A percentile compares a stretch with the other conserved stretches of the same genome.
These are phyloP conservation scores for Xylariaceae sp. DNA, from an alignment of 2,329 filamentous ascomycete genomes.

Conservation along the genomic window DNA sequence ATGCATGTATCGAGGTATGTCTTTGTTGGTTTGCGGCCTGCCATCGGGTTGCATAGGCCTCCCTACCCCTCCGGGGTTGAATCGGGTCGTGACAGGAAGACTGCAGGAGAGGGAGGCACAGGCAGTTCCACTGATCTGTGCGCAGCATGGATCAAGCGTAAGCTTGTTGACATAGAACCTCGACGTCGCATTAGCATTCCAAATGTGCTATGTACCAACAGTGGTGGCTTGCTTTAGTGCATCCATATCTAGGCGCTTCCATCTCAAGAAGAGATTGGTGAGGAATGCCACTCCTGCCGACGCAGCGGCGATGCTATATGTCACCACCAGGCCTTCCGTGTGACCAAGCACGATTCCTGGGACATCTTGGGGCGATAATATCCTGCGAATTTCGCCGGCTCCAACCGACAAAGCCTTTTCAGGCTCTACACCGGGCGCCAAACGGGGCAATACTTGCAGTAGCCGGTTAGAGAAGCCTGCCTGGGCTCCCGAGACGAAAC, in stretches of 20 bases:
- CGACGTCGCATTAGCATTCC: too few species aligned
- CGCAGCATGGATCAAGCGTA: too few species aligned
- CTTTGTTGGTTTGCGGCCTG: too few species aligned
- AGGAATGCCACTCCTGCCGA: neutral
- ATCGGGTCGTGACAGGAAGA: too few species aligned
- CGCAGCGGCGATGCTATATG: neutral
- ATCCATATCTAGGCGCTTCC: slow-evolving; percentile 7
- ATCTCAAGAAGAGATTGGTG: neutral
- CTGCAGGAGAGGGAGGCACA: too few species aligned
- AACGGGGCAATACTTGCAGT: neutral
- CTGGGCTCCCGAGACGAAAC: slow-evolving; percentile 32
- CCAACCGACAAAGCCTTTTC: neutral
- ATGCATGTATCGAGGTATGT: too few species aligned
- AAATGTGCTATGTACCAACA: too few species aligned
- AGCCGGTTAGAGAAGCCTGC: neutral
- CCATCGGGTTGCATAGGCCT: too few species aligned
- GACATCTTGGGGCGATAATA: neutral
- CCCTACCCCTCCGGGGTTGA: too few species aligned
- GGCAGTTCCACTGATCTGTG: too few species aligned
- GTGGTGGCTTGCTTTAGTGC: slow-evolving; percentile 39
- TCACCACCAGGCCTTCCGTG: neutral
- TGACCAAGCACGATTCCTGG: neutral
- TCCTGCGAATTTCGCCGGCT: neutral
- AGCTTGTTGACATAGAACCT: too few species aligned
- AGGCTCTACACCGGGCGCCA: neutral